Evolutionary conservation across 1,284 basidiomycete species (phyloP).

Genomic region (Marasmius fiardii): DNA sequence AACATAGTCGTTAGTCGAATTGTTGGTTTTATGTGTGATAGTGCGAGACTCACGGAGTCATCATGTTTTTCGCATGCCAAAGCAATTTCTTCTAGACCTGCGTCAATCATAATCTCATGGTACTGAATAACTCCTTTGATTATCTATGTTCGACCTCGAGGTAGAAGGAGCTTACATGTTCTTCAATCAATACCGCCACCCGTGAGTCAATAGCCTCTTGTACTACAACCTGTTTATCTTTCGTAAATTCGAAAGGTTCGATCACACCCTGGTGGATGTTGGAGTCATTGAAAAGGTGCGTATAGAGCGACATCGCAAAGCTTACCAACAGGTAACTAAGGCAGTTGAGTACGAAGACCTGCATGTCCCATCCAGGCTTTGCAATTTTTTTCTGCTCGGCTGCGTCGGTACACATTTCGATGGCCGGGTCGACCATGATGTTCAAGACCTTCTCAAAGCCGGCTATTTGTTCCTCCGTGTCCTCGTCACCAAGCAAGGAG

Average conservation of each 20-base stretch:
- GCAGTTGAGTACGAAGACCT: slow-evolving; percentile 84
- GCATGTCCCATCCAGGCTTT: slow-evolving; percentile 69
- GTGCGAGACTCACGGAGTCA: slow-evolving; percentile 43
- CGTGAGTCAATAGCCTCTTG: slow-evolving; percentile 61
- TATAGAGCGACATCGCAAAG: slow-evolving; percentile 7
- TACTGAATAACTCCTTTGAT: slow-evolving; percentile 46
- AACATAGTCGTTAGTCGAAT: slow-evolving; percentile 3
- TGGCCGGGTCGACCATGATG: slow-evolving; percentile 78
- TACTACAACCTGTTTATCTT: slow-evolving; percentile 55
- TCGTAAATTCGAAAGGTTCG: slow-evolving; percentile 73
- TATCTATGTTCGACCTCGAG: background rate
- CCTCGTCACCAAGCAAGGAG: slow-evolving; percentile 65
- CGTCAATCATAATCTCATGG: slow-evolving; percentile 65
- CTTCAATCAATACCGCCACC: slow-evolving; percentile 66
- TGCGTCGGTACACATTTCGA: slow-evolving; percentile 71
- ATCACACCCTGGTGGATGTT: slow-evolving; percentile 53
- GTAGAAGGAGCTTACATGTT: slow-evolving; percentile 63
- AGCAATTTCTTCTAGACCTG: slow-evolving; percentile 69
- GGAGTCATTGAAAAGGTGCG: slow-evolving; percentile 5
- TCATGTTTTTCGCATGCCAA: slow-evolving; percentile 53
- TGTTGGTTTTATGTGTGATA: background rate
- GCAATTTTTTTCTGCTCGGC: slow-evolving; percentile 62
- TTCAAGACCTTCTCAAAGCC: slow-evolving; percentile 75
- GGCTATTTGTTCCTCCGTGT: slow-evolving; percentile 41
- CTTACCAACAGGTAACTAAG: slow-evolving; percentile 74